Base-by-base conservation (phyloP, 139 green algal species). In the Trebouxia sp. region DNA sequence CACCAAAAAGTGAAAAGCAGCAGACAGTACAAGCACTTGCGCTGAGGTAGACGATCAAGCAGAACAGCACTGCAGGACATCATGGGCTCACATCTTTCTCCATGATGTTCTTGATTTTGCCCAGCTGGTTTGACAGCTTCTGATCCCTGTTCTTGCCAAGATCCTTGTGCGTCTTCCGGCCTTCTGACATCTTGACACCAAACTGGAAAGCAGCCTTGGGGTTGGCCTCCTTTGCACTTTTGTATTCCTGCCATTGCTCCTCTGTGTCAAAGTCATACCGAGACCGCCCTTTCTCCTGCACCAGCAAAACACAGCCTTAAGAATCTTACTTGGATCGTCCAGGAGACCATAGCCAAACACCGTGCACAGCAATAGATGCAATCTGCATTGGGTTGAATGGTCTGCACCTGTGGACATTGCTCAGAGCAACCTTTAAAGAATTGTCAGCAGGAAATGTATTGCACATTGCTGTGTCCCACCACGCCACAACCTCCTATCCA, bases 131-230 rank as follows among this genome's bases (percentile, higher is more conserved):
- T 22, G 79, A 80, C 66, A 83, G 30, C 76, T 85, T 85, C 24
- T 76, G 43, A 39, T 85, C 74, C 2, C 41, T 51, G n/a, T 67
- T 50, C 38, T 79, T 79, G 51, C 37, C 35, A 81, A 82, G 80
- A 51, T 88, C 83, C 66, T 90, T 88, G 66, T 79, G 69, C 56
- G 58, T 80, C 82, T 92, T 92, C 48, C 92, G 79, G 4, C 92
- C 92, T 72, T 95, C 92, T 2, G 69, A 76, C 45, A 81, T 85
- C 82, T 96, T 96, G 39, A 95, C 83, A 6, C 90, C 91, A 85
- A 92, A 95, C 84, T 95, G 91, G 81, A 94, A 95, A 9, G 92
- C 91, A 9, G 89, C 92, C 58, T 92, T 93, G 28, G 92, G 91
- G 39, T 84, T 72, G 12, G 84, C 80, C 78, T 96, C 92, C 70